Evolutionary conservation across 139 green algal species (phyloP), one percentile per base, ranked within the genome.

Genomic region (Trebouxia sp.): DNA sequence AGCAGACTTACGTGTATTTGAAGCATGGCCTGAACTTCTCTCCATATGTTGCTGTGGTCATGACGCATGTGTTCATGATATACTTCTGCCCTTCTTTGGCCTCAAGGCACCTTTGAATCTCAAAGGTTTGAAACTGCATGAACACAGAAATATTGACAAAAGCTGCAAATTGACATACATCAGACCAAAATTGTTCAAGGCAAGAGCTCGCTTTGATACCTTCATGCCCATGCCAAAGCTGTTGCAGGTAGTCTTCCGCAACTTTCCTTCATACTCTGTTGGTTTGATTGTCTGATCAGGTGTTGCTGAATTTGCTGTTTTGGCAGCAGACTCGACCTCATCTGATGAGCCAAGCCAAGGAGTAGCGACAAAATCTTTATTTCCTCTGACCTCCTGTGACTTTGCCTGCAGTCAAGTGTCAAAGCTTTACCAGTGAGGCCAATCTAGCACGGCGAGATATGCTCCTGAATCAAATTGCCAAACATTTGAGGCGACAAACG

Each of bases 31-130:
- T 69, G 51, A 91, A 90, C 26, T 79, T 83, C 50, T 91, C 88
- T 9, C 88, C 88, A 65, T 90, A 89, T 22, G 82, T 86, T 20
- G 85, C 88, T 7, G 80, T 87, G 28, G 85, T 90, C 24, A 50
- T 37, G 37, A 90, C 83, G 35, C 70, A 84, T 51, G 56, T 66
- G 41, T 89, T 80, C 39, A 91, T 30, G 3, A 47, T 43, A 45
- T 77, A 87, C 10, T 37, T 24, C 22, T 81, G 28, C 24, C 83
- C 85, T 1, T 80, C 78, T 35, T 72, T 28, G 1, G 75, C 76
- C 39, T 76, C 76, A 12, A 65, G 22, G n/a, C 84, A 48, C 17
- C 76, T 53, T 50, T 84, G 56, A 58, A 90, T 17, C 65, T 91
- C 88, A 53, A 83, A 77, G 2, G 79, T 86, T 26, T 82, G 53